Percentiles rank a stretch among this genome's conserved stretches.
Evolutionary conservation across 148 eudicot species (phyloP).

Genomic region (Dianthus caryophyllus): DNA sequence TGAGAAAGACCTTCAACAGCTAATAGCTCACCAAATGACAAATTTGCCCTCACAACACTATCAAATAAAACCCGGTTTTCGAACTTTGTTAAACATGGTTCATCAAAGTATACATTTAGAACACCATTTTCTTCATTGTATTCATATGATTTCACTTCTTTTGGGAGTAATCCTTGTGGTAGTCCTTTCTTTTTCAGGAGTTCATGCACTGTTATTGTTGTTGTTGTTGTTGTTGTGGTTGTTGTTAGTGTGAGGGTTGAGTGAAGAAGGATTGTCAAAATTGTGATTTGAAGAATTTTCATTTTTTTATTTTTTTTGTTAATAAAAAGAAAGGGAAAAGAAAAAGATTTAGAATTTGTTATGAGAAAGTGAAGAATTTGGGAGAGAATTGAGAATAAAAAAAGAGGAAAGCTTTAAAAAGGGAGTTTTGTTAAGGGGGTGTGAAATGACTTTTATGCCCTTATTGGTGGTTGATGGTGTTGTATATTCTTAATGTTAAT

Average conservation of each 20-base stretch:
- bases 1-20: constrained; percentile 68
- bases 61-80: constrained; percentile 74
- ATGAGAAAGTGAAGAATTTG: constrained; percentile 18
- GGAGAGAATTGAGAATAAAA: constrained; percentile 28
- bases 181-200: constrained; percentile 56
- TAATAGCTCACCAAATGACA: constrained; percentile 54
- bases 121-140: constrained; percentile 40
- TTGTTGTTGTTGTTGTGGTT: constrained; percentile 9
- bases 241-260: constrained; percentile 12
- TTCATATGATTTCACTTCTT: constrained; percentile 58
- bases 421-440: not conserved
- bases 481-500: not conserved
- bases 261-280: constrained; percentile 7
- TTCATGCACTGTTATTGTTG: constrained; percentile 73
- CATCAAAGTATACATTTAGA: constrained; percentile 51
- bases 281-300: constrained; percentile 24
- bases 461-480: constrained; percentile 1
- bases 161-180: constrained; percentile 66
- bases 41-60: constrained; percentile 57
- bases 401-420: too few species aligned
- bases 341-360: too few species aligned
- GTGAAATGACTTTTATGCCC: constrained; percentile 19
- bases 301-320: constrained; percentile 13
- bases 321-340: too few species aligned
- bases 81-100: constrained; percentile 69